These are phyloP conservation scores for Tricharina praecox DNA, from an alignment of 495 filamentous ascomycete genomes.

Conservation along the genomic window DNA sequence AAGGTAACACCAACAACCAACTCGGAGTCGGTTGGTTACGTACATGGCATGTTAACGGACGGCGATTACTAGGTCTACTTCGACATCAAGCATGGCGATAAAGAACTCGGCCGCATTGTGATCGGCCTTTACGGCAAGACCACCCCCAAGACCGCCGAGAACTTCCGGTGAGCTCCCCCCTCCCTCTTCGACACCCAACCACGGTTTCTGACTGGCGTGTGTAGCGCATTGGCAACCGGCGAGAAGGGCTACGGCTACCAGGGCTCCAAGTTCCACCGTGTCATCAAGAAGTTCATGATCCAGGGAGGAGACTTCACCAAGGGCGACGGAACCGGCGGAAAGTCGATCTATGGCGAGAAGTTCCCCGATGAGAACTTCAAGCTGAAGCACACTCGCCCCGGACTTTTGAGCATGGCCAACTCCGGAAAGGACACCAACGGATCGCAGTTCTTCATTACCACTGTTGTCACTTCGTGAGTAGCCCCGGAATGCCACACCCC, in stretches of 20 bases:
- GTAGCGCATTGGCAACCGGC: slow-evolving; percentile 76
- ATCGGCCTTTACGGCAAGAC: slow-evolving; percentile 97
- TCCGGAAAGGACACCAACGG: slow-evolving; percentile 96
- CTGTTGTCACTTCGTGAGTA: slow-evolving; percentile 59
- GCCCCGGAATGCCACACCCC: background rate
- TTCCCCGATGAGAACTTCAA: slow-evolving; percentile 99
- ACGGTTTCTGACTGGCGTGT: background rate
- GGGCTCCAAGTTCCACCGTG: slow-evolving; percentile 91
- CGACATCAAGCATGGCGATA: slow-evolving; percentile 80
- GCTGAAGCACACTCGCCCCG: slow-evolving; percentile 51
- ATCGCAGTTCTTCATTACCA: slow-evolving; percentile 96
- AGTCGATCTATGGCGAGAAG: slow-evolving; percentile 70
- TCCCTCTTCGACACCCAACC: no score
- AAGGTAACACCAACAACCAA: slow-evolving; percentile 41
- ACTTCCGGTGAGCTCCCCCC: slow-evolving; percentile 49
- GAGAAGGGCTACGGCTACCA: slow-evolving; percentile 96
- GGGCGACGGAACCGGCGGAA: slow-evolving; percentile 37
- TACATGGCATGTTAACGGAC: background rate
- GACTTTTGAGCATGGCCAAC: slow-evolving; percentile 79
- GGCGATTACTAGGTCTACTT: slow-evolving; percentile 53
- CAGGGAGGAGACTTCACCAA: slow-evolving; percentile 99
- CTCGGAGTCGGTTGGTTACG: slow-evolving; percentile 1
- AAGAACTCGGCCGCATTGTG: slow-evolving; percentile 69
- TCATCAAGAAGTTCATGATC: slow-evolving; percentile 98
- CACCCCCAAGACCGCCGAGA: slow-evolving; percentile 87